phyloP scores from a whole-genome alignment of 2,329 filamentous ascomycete genomes.

The Chrysoporthe deuterocubensis region DNA sequence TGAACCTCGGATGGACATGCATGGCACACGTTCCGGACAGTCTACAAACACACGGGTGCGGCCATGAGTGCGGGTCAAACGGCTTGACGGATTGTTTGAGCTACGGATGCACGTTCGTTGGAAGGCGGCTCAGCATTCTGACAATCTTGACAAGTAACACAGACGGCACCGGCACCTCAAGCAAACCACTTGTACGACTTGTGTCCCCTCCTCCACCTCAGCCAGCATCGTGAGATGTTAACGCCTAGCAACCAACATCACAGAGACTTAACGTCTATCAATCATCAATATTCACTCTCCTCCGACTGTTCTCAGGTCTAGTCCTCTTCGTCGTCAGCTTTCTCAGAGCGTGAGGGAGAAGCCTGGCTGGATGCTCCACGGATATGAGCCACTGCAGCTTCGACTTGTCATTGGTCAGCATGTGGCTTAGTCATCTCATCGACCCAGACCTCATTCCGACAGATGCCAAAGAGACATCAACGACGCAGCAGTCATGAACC shows the following conservation, averaged over 20 bases:
- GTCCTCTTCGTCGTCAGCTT: background rate
- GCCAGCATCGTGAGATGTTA: background rate
- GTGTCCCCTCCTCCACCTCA: no score
- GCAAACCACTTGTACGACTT: slow-evolving; percentile 23
- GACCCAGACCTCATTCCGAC: background rate
- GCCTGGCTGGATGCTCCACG: slow-evolving; percentile 13
- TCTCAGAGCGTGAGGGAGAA: background rate
- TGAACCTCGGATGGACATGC: background rate
- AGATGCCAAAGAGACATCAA: background rate
- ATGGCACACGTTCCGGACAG: background rate
- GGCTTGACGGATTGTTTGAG: slow-evolving; percentile 12
- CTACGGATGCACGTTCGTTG: slow-evolving; percentile 18
- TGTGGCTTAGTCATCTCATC: slow-evolving; percentile 25
- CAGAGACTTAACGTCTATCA: background rate
- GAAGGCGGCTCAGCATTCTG: background rate
- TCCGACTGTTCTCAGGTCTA: background rate
- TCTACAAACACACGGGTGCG: slow-evolving; percentile 17
- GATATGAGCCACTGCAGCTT: slow-evolving; percentile 26
- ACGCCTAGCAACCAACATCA: background rate
- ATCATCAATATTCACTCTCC: background rate
- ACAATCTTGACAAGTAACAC: slow-evolving; percentile 12
- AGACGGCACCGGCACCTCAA: background rate
- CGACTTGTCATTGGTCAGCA: slow-evolving; percentile 28
- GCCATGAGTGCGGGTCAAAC: slow-evolving; percentile 14
- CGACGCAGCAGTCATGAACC: slow-evolving; percentile 11